Evolutionary conservation across 2,329 filamentous ascomycete genomes (phyloP).

Genomic region (Clarireedia paspali): DNA sequence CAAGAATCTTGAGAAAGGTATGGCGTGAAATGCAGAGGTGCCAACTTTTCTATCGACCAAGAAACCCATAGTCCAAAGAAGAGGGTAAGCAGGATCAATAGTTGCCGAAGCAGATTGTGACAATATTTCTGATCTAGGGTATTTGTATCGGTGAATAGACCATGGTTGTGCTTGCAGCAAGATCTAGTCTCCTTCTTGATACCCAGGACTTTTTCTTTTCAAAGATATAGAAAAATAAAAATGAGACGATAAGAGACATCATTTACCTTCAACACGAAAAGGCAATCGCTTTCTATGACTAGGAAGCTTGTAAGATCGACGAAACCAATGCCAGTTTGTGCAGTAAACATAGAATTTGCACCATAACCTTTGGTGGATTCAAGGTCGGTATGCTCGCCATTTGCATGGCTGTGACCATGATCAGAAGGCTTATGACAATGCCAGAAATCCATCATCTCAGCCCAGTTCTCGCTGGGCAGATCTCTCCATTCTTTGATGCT

Average conservation of each 20-base stretch:
- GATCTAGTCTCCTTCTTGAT: conserved; percentile 58
- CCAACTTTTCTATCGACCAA: conserved; percentile 21
- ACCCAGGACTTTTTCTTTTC: conserved; percentile 29
- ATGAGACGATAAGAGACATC: neutral
- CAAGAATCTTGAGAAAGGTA: conserved; percentile 41
- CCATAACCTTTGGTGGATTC: conserved; percentile 68
- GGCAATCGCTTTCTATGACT: conserved; percentile 60
- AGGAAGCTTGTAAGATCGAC: conserved; percentile 76
- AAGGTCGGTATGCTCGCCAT: conserved; percentile 24
- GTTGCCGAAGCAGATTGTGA: conserved; percentile 25
- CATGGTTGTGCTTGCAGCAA: conserved; percentile 36
- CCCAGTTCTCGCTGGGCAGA: conserved; percentile 93
- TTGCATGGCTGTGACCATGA: conserved; percentile 31
- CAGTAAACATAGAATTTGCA: conserved; percentile 66
- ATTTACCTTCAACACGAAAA: neutral
- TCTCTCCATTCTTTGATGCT: conserved; percentile 69
- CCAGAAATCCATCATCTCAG: conserved; percentile 99
- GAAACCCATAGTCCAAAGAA: conserved; percentile 35
- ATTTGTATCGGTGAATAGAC: conserved; percentile 61
- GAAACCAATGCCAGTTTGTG: conserved; percentile 61
- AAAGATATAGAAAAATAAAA: neutral
- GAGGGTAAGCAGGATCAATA: conserved; percentile 31
- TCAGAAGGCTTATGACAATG: conserved; percentile 91
- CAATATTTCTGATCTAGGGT: conserved; percentile 46
- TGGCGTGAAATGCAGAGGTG: conserved; percentile 39